Conservation (phyloP, 495 filamentous ascomycete species). For the Penicillium robsamsonii region DNA sequence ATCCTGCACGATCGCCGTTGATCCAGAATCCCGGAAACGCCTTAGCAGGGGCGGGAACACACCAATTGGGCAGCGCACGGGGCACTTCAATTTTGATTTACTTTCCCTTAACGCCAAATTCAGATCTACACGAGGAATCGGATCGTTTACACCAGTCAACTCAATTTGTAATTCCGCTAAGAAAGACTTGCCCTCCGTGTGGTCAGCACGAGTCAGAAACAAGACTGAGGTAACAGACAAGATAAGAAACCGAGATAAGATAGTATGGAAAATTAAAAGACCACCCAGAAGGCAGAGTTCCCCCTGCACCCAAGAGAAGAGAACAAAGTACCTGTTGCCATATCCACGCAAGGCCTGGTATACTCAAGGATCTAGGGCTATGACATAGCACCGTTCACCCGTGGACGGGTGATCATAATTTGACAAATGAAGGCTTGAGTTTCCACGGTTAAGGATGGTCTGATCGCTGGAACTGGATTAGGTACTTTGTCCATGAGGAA, state of each 20-base stretch:
- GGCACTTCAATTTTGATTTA: background rate
- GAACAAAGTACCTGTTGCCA: conserved; percentile 5
- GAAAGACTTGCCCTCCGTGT: background rate
- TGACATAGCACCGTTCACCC: background rate
- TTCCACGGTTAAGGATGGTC: conserved; percentile 1
- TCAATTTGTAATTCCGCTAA: background rate
- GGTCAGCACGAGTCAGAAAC: background rate
- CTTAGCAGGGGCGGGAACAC: background rate
- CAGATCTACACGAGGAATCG: background rate
- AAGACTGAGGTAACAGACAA: background rate
- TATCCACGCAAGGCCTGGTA: background rate
- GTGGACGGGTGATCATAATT: background rate
- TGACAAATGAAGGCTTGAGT: background rate
- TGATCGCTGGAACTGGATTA: background rate
- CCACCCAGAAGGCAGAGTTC: background rate
- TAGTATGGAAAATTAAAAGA: background rate
- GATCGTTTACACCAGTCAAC: background rate
- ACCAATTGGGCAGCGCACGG: background rate
- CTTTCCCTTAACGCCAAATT: background rate
- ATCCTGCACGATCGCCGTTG: conserved; percentile 13
- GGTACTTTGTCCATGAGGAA: background rate
- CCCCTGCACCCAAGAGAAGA: background rate
- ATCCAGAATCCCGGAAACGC: conserved; percentile 6
- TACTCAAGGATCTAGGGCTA: background rate
- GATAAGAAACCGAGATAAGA: background rate